Conservation (phyloP, 2,329 filamentous ascomycete genomes). For the Epichloe uncinata region DNA sequence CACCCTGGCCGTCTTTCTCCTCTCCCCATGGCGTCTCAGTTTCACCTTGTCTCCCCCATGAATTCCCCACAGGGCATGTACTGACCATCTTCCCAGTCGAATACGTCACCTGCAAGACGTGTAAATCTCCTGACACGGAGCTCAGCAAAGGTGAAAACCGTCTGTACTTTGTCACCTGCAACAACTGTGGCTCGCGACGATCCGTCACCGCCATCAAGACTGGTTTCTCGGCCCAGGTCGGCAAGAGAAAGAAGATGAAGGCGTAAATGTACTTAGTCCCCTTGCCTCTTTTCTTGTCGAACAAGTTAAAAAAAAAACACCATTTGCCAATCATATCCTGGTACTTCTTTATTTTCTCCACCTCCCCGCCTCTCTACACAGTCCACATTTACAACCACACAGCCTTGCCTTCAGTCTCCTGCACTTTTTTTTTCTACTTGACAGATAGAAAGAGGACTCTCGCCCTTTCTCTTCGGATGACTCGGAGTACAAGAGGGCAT, state of each 20-base stretch:
- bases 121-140: slow-evolving; percentile 85
- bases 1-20: not conserved
- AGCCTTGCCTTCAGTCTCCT: not conserved
- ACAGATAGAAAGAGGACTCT: not conserved
- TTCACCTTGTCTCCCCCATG: not conserved
- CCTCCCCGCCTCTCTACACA: not conserved
- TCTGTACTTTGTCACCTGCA: slow-evolving; percentile 97
- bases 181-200: slow-evolving; percentile 64
- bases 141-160: slow-evolving; percentile 98
- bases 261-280: slow-evolving; percentile 38
- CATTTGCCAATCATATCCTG: not conserved
- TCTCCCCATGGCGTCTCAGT: not conserved
- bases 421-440: not conserved
- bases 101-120: slow-evolving; percentile 98
- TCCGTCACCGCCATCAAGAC: slow-evolving; percentile 98
- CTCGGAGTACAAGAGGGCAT: no score
- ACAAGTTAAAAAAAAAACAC: not conserved
- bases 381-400: not conserved
- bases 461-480: not conserved
- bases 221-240: slow-evolving; percentile 98
- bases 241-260: slow-evolving; percentile 93
- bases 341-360: not conserved
- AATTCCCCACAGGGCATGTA: not conserved
- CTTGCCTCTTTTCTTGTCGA: not conserved
- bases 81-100: slow-evolving; percentile 45